A percentile compares a stretch with the other conserved stretches of the same genome.
phyloP scores from a whole-genome alignment of 2,329 filamentous ascomycete genomes.

The Neopestalotiopsis sp. region DNA sequence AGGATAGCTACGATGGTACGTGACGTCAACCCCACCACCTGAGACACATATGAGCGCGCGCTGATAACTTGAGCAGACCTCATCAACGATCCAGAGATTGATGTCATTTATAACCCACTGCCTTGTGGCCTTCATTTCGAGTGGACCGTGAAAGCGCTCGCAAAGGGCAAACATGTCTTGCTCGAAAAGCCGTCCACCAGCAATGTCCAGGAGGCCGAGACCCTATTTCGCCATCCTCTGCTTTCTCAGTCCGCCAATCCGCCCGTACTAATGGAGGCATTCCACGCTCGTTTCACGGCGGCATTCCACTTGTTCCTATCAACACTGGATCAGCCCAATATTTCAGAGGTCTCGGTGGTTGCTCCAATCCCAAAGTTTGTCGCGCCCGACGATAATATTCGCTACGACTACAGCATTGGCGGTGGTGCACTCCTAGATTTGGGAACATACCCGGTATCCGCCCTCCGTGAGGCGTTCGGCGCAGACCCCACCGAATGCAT shows the following conservation, averaged over 20 bases:
- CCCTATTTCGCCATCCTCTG: slow-evolving; percentile 36
- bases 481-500: slow-evolving; percentile 35
- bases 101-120: slow-evolving; percentile 48
- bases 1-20: slow-evolving; percentile 12
- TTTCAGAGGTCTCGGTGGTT: slow-evolving; percentile 29
- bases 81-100: slow-evolving; percentile 39
- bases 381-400: slow-evolving; percentile 35
- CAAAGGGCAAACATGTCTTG: slow-evolving; percentile 48
- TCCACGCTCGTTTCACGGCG: slow-evolving; percentile 45
- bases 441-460: slow-evolving; percentile 44
- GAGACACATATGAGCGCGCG: background rate
- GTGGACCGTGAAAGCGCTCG: slow-evolving; percentile 45
- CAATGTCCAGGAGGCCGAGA: slow-evolving; percentile 40
- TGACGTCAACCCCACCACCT: background rate
- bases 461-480: slow-evolving; percentile 42
- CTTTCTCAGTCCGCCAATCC: slow-evolving; percentile 29
- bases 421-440: slow-evolving; percentile 35
- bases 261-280: slow-evolving; percentile 47
- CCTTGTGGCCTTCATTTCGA: slow-evolving; percentile 37
- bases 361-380: slow-evolving; percentile 26
- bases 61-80: background rate
- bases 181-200: slow-evolving; percentile 48
- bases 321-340: slow-evolving; percentile 32
- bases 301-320: slow-evolving; percentile 36
- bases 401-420: slow-evolving; percentile 27